These are phyloP conservation scores for Curvularia lunata DNA, from an alignment of 2,329 filamentous ascomycete genomes.

Conservation along the genomic window DNA sequence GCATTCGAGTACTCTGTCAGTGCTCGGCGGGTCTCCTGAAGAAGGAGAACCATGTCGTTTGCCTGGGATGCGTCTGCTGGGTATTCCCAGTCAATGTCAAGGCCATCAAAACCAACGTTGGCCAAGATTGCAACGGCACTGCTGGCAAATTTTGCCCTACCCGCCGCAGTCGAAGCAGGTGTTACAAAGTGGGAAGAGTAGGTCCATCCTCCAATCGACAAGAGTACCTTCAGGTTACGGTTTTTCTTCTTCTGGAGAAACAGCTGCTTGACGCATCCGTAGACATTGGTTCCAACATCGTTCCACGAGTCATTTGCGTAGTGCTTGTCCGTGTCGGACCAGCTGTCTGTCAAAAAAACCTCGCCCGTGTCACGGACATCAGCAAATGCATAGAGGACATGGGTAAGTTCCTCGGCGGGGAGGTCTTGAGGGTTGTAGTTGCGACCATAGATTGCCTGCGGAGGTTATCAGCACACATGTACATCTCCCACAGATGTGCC, in stretches of 20 bases:
- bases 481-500: neutral
- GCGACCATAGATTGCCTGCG: slow-evolving; percentile 48
- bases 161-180: slow-evolving; percentile 39
- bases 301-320: slow-evolving; percentile 49
- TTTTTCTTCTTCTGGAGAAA: slow-evolving; percentile 47
- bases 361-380: slow-evolving; percentile 48
- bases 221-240: slow-evolving; percentile 46
- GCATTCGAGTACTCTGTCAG: slow-evolving; percentile 51
- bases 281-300: slow-evolving; percentile 48
- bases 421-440: slow-evolving; percentile 47
- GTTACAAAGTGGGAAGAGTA: slow-evolving; percentile 47
- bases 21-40: slow-evolving; percentile 40
- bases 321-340: slow-evolving; percentile 49
- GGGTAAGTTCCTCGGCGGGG: slow-evolving; percentile 42
- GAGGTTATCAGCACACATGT: slow-evolving; percentile 6
- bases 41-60: slow-evolving; percentile 43
- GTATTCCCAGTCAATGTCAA: slow-evolving; percentile 50
- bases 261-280: slow-evolving; percentile 49
- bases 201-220: slow-evolving; percentile 51
- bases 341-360: slow-evolving; percentile 48
- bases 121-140: slow-evolving; percentile 42
- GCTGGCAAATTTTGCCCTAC: slow-evolving; percentile 43
- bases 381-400: slow-evolving; percentile 50
- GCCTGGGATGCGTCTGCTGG: slow-evolving; percentile 41
- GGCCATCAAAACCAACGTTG: slow-evolving; percentile 47